Base-by-base conservation (phyloP, 208 protist species). In the Polymyxa betae region DNA sequence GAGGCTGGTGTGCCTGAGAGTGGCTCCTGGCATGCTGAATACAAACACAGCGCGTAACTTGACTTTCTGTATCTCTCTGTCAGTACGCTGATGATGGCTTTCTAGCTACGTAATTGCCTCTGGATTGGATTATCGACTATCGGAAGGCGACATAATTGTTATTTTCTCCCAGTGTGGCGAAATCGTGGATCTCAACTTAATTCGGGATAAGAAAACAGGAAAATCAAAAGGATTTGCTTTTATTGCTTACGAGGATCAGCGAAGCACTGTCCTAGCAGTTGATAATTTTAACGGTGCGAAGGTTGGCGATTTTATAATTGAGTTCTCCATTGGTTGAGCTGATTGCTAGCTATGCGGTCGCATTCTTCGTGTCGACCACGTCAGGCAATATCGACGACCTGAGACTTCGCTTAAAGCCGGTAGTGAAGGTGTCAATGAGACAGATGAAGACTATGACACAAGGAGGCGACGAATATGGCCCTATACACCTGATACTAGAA, bases 201-300 rank as follows among this genome's bases (percentile, higher is more conserved):
- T 91, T 10, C 40, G 93, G 0, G 93, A 94, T 40, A 92, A 92
- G 52, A 89, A 94, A 43, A 94, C 92, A 54, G 93, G 93, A 0
- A 94, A 92, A 49, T 94, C 93, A 0, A 5, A 32, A 1, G 93
- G 93, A n/a, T 94, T 93, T 0, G 91, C 88, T 0, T 93, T 94
- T 0, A 45, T 94, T 32, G 91, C 60, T 35, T 94, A 94, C 60
- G 93, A 94, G 66, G 94, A 98, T 91, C 94, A 95, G 88, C 89
- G 95, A 29, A 94, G 89, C 12, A 96, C 96, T 0, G 90, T 96
- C 35, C 93, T 98, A 0, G 96, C 96, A n/a, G 96, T 98, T 0
- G 97, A 98, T 89, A 98, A 98, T 92, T 94, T 98, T 10, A 98
- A 97, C 90, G 96, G 96, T 20, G 90, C 93, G 43, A 96, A 97